Evolutionary conservation across 371 early-diverging fungal genomes (phyloP).

Genomic region (Mortierella sp.): DNA sequence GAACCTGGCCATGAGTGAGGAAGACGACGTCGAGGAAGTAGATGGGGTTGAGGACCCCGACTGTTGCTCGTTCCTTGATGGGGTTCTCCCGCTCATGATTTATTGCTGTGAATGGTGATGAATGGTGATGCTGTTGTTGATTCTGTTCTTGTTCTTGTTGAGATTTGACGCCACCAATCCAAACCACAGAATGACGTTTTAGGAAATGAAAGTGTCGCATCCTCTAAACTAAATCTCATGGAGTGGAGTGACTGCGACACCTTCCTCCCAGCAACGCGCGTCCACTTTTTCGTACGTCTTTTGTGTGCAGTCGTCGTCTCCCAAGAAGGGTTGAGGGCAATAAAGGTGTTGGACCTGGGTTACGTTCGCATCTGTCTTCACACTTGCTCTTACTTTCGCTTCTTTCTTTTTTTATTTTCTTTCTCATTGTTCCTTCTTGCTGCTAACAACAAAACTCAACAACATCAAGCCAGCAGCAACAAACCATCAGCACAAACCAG

Average conservation of each 20-base stretch:
- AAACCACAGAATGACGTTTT: not conserved
- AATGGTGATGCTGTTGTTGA: not conserved
- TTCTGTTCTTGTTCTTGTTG: not conserved
- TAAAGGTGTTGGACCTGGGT: not conserved
- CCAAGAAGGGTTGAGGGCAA: not conserved
- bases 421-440: not conserved
- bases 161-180: not conserved
- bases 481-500: not conserved
- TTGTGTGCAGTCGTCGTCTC: not conserved
- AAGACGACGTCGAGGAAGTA: constrained; percentile 17
- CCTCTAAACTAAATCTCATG: not conserved
- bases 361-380: constrained; percentile 8
- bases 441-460: not conserved
- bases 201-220: not conserved
- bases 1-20: constrained; percentile 51
- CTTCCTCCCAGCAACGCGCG: constrained; percentile 24
- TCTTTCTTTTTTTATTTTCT: not conserved
- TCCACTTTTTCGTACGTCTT: constrained; percentile 42
- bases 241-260: constrained; percentile 15
- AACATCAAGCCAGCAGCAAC: not conserved
- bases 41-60: not conserved
- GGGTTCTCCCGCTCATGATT: not conserved
- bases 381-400: not conserved
- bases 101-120: not conserved
- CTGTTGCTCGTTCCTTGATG: not conserved